Evolutionary conservation across 1,284 basidiomycete species (phyloP).

Genomic region (Pholiota adiposa): DNA sequence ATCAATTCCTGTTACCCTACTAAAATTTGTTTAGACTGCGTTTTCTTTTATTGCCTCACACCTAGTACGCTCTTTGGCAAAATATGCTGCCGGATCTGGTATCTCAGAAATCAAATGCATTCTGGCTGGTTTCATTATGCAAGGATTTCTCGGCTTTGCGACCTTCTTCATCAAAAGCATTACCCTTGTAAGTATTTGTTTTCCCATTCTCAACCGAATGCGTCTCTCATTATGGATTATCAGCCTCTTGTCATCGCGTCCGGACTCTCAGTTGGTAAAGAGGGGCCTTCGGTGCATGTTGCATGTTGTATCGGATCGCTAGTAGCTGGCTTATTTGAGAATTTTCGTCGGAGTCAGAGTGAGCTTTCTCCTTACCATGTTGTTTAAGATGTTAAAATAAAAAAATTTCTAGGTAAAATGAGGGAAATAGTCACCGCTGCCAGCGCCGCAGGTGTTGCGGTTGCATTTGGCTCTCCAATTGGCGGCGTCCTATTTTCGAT

Average conservation of each 20-base stretch:
- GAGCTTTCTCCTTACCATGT: slow-evolving; percentile 29
- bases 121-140: slow-evolving; percentile 95
- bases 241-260: slow-evolving; percentile 98
- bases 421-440: slow-evolving; percentile 94
- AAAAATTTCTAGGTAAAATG: slow-evolving; percentile 77
- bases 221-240: slow-evolving; percentile 8
- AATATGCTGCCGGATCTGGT: slow-evolving; percentile 96
- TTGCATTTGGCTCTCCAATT: slow-evolving; percentile 97
- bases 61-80: slow-evolving; percentile 88
- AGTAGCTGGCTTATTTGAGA: slow-evolving; percentile 81
- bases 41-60: slow-evolving; percentile 89
- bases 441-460: slow-evolving; percentile 96
- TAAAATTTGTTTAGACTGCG: slow-evolving; percentile 49
- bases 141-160: slow-evolving; percentile 89
- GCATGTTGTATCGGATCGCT: slow-evolving; percentile 93
- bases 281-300: slow-evolving; percentile 98
- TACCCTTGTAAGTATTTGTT: slow-evolving; percentile 68
- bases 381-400: neutral
- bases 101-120: slow-evolving; percentile 99
- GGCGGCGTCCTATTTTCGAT: slow-evolving; percentile 96
- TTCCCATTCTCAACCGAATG: neutral
- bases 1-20: neutral
- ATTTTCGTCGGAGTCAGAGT: slow-evolving; percentile 91
- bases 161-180: slow-evolving; percentile 93
- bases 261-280: slow-evolving; percentile 96